Evolutionary conservation across 805 yeast genomes (phyloP).

Genomic region (Spathaspora boniae): DNA sequence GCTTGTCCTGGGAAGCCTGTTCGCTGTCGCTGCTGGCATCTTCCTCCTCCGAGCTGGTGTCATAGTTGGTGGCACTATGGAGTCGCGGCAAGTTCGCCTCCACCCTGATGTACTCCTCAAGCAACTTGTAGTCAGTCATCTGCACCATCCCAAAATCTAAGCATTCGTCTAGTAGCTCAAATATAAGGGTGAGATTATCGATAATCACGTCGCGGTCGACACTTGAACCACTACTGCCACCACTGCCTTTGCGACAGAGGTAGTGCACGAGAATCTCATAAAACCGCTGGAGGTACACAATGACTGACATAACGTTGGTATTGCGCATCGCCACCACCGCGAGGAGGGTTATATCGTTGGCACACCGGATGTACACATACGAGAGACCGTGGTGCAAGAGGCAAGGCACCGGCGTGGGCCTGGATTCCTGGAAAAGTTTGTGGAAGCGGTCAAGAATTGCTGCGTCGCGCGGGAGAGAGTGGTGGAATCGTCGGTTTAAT

Average conservation of each 20-base stretch:
- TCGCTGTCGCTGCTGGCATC: conserved; percentile 7
- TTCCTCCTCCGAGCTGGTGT: conserved; percentile 4
- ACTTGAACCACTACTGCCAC: conserved; percentile 14
- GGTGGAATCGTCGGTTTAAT: conserved; percentile 31
- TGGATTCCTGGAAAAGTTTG: conserved; percentile 16
- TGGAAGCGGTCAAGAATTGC: conserved; percentile 24
- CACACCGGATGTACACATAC: conserved; percentile 49
- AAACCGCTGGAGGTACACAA: conserved; percentile 50
- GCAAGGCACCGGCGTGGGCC: conserved; percentile 38
- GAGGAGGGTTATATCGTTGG: conserved; percentile 42
- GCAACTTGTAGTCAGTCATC: conserved; percentile 71
- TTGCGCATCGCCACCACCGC: conserved; percentile 45
- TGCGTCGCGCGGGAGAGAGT: conserved; percentile 24
- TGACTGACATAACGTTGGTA: conserved; percentile 53
- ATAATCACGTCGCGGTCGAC: conserved; percentile 58
- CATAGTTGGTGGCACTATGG: neutral
- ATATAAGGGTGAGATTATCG: conserved; percentile 72
- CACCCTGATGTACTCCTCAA: conserved; percentile 73
- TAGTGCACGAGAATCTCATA: conserved; percentile 27
- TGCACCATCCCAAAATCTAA: conserved; percentile 88
- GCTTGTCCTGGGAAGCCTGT: conserved; percentile 6
- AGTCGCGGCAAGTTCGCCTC: conserved; percentile 31
- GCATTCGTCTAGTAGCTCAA: conserved; percentile 85
- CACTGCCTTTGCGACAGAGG: conserved; percentile 13
- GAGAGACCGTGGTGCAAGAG: conserved; percentile 46